Percentiles rank a stretch among this genome's conserved stretches.
These are phyloP conservation scores for Boletus tylopilopsis DNA, from an alignment of 768 basidiomycete genomes.

Conservation along the genomic window DNA sequence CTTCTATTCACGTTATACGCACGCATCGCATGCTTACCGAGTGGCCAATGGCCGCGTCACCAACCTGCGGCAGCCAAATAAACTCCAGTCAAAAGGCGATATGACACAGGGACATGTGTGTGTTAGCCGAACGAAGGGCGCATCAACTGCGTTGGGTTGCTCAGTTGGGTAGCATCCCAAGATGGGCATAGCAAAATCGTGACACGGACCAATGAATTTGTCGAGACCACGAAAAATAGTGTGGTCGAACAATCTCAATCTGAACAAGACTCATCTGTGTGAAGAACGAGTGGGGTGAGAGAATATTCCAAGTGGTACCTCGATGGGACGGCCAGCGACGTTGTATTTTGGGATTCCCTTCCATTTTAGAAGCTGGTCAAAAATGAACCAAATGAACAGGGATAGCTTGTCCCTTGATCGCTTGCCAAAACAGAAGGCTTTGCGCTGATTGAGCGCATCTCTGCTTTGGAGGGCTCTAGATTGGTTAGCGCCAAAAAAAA, in stretches of 20 bases:
- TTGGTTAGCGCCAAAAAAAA: constrained; percentile 1
- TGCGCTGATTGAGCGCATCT: constrained; percentile 28
- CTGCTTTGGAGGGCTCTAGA: constrained; percentile 3
- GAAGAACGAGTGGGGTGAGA: constrained; percentile 10
- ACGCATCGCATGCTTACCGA: constrained; percentile 9
- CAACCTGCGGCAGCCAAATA: constrained; percentile 9
- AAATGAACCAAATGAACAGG: constrained; percentile 29
- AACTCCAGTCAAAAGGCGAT: constrained; percentile 19
- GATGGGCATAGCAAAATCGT: constrained; percentile 17
- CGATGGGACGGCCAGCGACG: constrained; percentile 14
- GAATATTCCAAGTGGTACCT: constrained; percentile 19
- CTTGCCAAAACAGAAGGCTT: constrained; percentile 17
- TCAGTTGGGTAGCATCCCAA: constrained; percentile 18
- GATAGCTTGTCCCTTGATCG: constrained; percentile 31
- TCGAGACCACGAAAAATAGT: constrained; percentile 2
- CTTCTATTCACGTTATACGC: constrained; percentile 15
- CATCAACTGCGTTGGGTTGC: constrained; percentile 32
- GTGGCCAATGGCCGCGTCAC: constrained; percentile 11
- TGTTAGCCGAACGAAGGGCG: constrained; percentile 20
- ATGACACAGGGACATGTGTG: constrained; percentile 7
- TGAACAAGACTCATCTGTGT: constrained; percentile 12
- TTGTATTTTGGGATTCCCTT: constrained; percentile 20
- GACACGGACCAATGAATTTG: neutral
- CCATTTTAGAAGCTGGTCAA: constrained; percentile 30
- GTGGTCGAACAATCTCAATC: constrained; percentile 15